phyloP scores from a whole-genome alignment of 2,329 filamentous ascomycete genomes.

The Drechslera avenae region DNA sequence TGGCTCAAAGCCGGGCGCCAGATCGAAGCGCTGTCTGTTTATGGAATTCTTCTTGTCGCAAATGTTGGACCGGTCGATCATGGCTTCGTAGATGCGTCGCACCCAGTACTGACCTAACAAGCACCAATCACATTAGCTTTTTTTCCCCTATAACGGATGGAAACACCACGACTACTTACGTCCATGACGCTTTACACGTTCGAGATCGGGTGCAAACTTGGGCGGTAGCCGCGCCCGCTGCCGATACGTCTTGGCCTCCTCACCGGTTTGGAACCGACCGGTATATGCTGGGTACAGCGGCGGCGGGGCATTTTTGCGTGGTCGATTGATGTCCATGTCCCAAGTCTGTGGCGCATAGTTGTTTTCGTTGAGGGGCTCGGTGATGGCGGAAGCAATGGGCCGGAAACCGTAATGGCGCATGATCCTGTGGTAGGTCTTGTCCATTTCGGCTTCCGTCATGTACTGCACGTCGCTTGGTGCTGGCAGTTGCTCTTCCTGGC shows the following conservation, averaged over 20 bases:
- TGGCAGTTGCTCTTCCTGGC: too few relatives aligned
- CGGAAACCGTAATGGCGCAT: neutral
- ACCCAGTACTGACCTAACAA: slow-evolving; percentile 36
- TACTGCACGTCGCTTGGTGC: neutral
- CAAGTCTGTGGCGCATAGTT: slow-evolving; percentile 4
- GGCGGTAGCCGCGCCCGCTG: slow-evolving; percentile 16
- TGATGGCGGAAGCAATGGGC: neutral
- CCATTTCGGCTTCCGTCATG: neutral
- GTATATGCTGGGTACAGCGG: slow-evolving; percentile 24
- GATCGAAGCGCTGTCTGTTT: slow-evolving; percentile 28
- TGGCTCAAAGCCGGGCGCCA: slow-evolving; percentile 5
- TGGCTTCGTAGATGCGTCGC: slow-evolving; percentile 35
- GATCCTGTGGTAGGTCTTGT: neutral
- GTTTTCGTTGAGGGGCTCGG: neutral
- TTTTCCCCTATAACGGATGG: too few relatives aligned
- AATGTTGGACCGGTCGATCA: slow-evolving; percentile 30
- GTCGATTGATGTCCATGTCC: neutral
- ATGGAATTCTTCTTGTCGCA: slow-evolving; percentile 21
- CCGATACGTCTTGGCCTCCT: slow-evolving; percentile 26
- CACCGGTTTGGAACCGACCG: slow-evolving; percentile 23
- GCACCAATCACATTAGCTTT: slow-evolving; percentile 3
- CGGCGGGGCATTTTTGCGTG: neutral
- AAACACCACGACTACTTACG: slow-evolving; percentile 16
- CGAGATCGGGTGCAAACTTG: slow-evolving; percentile 25
- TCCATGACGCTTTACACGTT: slow-evolving; percentile 27